Evolutionary conservation across 345 rosid genomes (phyloP), one percentile per base, ranked within the genome.

Genomic region (Gossypium sturtianum): DNA sequence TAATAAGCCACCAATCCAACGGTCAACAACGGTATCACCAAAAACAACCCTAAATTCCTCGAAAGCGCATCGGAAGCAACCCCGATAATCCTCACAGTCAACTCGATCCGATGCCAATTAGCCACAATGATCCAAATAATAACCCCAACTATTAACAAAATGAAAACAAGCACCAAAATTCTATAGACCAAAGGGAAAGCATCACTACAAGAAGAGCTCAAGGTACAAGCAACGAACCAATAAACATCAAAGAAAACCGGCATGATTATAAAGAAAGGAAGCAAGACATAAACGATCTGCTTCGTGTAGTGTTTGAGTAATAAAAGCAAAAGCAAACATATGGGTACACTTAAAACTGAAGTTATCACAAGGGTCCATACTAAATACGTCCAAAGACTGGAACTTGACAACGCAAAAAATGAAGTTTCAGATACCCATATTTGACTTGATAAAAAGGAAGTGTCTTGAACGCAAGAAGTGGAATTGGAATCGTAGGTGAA

Each of bases 221-320:
- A 65, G 49, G 92, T 89, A 80, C 98, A 94, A 16, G 96, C 94
- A 49, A 89, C 94, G 49, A 94, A 94, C 98, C 98, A 94, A 58
- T 92, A 94, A 54, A 94, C 77, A 75, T 94, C 85, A 66, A 94
- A 85, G 73, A 92, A 89, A 44, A 89, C 45, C 0, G 97, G 98
- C 49, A 92, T 67, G 25, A 91, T 12, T 62, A 94, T 74, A 52
- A 94, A 86, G 84, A 92, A 89, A 57, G 98, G 98, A 51, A 94
- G 87, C 2, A 86, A 87, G 60, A 71, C 83, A 77, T 92, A 94
- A 19, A 94, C 98, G 25, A 94, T 72, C 82, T 94, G 93, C 71
- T 91, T 94, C 41, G 98, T 82, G 75, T 89, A 94, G 81, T 81
- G 95, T 82, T 90, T 91, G 66, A 94, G 98, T 71, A 87, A 70